phyloP scores from a whole-genome alignment of 83 land plant genomes.

The Thuja plicata region DNA sequence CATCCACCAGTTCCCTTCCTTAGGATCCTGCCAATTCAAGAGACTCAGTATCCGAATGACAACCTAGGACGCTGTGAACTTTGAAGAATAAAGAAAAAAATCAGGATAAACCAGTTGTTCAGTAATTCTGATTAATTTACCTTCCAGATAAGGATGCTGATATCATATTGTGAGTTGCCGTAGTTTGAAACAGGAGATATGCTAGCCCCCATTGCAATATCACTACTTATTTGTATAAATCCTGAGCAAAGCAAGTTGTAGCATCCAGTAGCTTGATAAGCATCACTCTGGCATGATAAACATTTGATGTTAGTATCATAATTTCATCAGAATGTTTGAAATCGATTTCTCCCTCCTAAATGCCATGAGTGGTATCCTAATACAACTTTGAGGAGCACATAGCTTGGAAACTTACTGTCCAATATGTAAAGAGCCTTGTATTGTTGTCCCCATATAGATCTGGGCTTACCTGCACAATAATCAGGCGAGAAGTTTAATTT shows the following conservation, averaged over 20 bases:
- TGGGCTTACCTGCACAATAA: slow-evolving; percentile 80
- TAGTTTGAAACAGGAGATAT: slow-evolving; percentile 70
- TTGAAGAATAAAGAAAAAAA: too few relatives aligned
- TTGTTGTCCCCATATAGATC: slow-evolving; percentile 94
- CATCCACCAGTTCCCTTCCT: slow-evolving; percentile 63
- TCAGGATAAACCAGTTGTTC: background rate
- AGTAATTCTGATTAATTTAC: slow-evolving; percentile 30
- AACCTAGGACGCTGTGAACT: background rate
- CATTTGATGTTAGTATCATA: background rate
- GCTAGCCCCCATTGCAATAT: slow-evolving; percentile 86
- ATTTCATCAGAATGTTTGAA: background rate
- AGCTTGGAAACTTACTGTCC: slow-evolving; percentile 74
- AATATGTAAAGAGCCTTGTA: slow-evolving; percentile 95
- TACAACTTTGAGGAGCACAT: background rate
- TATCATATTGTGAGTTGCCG: slow-evolving; percentile 73
- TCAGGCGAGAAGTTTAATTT: background rate
- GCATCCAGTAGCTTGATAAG: slow-evolving; percentile 92
- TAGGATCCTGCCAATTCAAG: slow-evolving; percentile 37
- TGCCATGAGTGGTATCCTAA: background rate
- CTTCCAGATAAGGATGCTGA: slow-evolving; percentile 87
- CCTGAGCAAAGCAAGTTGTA: slow-evolving; percentile 96
- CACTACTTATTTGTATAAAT: slow-evolving; percentile 75
- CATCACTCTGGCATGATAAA: slow-evolving; percentile 74
- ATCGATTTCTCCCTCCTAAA: background rate
- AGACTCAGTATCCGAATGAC: background rate